Base-by-base conservation (phyloP, 768 basidiomycete species). In the Mrakia frigida region DNA sequence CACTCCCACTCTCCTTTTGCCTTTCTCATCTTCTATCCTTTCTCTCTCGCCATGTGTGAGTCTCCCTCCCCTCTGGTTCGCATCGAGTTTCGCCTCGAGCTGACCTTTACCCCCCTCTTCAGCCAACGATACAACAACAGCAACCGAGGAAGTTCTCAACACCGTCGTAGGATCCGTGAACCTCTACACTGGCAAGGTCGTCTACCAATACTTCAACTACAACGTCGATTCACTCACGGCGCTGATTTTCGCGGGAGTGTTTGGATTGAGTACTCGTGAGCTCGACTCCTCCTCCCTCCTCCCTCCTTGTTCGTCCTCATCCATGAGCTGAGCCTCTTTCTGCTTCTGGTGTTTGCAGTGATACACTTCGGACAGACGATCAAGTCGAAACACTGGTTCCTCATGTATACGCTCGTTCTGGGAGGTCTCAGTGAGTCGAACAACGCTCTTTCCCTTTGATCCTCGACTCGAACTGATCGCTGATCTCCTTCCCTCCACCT, bases 351-450 rank as follows among this genome's bases (percentile, higher is more conserved):
- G n/a, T n/a, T n/a, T n/a, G 50, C 28, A 71, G 70, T 71, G 33
- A 37, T 37, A 43, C 70, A 71, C 28, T 16, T 71, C 70, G 46
- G 43, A 14, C 41, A 71, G 35, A 6, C 41, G 5, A 71, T 71
- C 70, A 14, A n/a, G 4, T 71, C 70, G 21, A 71, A 59, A 31
- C 53, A 52, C 70, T 71, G 70, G 70, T 71, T 52, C 70, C 70
- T 71, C 16, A 46, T 71, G 9, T 71, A 37, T 9, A 71, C 70
- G 21, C 50, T 59, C 50, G 25, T 59, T n/a, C 70, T 71, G 5
- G 46, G 70, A 11, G 70, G 46, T 14, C 28, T 41, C 6, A 43
- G 65, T 68, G 37, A 35, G 65, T 50, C n/a, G n/a, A n/a, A 18
- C 46, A 50, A 21, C 46, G 14, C 0, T 10, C 16, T 2, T 41